Conservation (phyloP, 1,284 basidiomycete species). For the Meripilus lineatus region DNA sequence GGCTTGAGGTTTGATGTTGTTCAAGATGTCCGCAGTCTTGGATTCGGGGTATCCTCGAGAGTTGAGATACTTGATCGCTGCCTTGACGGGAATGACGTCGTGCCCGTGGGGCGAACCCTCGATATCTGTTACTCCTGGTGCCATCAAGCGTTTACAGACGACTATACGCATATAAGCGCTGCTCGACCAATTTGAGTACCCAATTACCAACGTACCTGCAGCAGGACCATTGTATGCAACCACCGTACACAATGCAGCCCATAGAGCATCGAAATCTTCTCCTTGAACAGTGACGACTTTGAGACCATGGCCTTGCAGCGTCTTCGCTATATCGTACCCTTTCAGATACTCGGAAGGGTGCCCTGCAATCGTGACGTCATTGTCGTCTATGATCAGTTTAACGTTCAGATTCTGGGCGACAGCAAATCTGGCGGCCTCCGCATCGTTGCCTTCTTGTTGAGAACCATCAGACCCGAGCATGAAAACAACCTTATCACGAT, state of each 20-base stretch:
- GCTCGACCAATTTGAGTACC: background rate
- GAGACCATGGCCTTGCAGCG: constrained; percentile 75
- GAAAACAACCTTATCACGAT: constrained; percentile 73
- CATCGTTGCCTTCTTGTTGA: constrained; percentile 86
- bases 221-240: constrained; percentile 67
- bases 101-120: constrained; percentile 77
- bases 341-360: constrained; percentile 81
- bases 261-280: constrained; percentile 74
- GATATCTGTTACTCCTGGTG: constrained; percentile 72
- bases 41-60: constrained; percentile 56
- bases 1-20: constrained; percentile 57
- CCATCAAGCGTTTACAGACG: constrained; percentile 74
- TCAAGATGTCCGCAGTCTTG: constrained; percentile 48
- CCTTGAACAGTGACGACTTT: constrained; percentile 69
- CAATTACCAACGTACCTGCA: constrained; percentile 43
- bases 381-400: constrained; percentile 83
- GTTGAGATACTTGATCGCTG: constrained; percentile 69
- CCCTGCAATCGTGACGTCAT: constrained; percentile 83
- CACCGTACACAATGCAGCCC: constrained; percentile 55
- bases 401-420: constrained; percentile 78
- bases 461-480: constrained; percentile 84
- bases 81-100: constrained; percentile 77
- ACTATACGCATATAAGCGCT: constrained; percentile 34
- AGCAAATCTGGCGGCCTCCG: constrained; percentile 80
- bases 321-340: constrained; percentile 68